Evolutionary conservation across 768 basidiomycete species (phyloP).

Genomic region (Coprinopsis marcescibilis): DNA sequence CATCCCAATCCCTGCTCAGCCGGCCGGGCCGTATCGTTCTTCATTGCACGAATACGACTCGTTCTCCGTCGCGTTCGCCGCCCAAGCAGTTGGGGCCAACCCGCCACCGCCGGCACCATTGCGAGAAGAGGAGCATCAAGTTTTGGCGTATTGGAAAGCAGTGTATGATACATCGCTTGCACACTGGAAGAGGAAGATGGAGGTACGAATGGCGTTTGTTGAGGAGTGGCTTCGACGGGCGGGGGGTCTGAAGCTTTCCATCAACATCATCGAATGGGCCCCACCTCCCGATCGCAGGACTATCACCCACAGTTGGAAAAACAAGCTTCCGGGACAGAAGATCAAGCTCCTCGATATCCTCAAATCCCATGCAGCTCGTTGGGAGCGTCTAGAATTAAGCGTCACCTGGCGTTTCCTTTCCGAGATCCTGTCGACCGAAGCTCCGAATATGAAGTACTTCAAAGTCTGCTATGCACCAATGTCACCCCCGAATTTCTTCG

Average conservation of each 20-base stretch:
- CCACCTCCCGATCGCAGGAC: not conserved
- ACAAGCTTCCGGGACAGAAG: not conserved
- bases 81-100: not conserved
- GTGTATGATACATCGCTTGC: not conserved
- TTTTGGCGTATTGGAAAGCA: not conserved
- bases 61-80: not conserved
- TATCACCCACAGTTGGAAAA: conserved; percentile 1
- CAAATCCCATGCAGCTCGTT: not conserved
- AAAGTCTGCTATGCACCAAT: conserved; percentile 1
- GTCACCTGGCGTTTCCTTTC: not conserved
- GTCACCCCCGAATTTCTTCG: not conserved
- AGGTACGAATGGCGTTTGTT: not conserved
- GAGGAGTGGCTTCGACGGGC: not conserved
- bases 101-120: not conserved
- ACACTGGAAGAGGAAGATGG: not conserved
- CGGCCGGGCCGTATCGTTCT: not conserved
- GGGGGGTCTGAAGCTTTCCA: not conserved
- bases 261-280: conserved; percentile 2
- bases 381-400: not conserved
- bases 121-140: not conserved
- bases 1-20: not conserved
- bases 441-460: not conserved
- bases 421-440: not conserved
- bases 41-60: not conserved
- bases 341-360: not conserved